Evolutionary conservation across 1,284 basidiomycete species (phyloP).

Genomic region (Boletus smithii): DNA sequence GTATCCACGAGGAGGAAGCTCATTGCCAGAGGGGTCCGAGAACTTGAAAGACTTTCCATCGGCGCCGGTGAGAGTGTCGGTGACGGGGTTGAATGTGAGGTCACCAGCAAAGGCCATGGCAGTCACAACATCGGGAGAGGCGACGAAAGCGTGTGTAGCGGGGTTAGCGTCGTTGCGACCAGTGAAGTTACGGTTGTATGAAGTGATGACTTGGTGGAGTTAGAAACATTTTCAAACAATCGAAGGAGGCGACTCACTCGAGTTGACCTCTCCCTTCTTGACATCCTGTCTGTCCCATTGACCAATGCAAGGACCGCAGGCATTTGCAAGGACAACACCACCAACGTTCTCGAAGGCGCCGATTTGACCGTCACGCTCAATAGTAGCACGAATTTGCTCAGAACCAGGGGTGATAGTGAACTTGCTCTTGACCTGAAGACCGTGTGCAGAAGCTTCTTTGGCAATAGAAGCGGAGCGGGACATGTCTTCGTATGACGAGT

Average conservation of each 20-base stretch:
- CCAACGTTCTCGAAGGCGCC: constrained; percentile 83
- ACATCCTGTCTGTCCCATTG: constrained; percentile 98
- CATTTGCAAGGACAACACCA: constrained; percentile 95
- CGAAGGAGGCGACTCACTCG: constrained; percentile 53
- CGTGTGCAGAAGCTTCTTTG: constrained; percentile 82
- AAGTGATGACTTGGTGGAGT: constrained; percentile 79
- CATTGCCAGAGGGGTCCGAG: constrained; percentile 82
- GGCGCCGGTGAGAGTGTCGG: constrained; percentile 82
- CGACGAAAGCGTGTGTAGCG: constrained; percentile 97
- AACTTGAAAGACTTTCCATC: constrained; percentile 99
- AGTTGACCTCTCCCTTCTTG: constrained; percentile 95
- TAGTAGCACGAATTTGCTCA: constrained; percentile 97
- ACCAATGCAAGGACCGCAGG: constrained; percentile 98
- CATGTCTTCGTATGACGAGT: constrained; percentile 99
- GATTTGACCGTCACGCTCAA: constrained; percentile 94
- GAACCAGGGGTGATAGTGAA: constrained; percentile 99
- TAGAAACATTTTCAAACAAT: constrained; percentile 4
- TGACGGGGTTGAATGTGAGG: constrained; percentile 95
- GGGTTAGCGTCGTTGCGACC: constrained; percentile 99
- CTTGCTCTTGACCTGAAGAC: constrained; percentile 86
- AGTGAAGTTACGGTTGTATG: constrained; percentile 99
- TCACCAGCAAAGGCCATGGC: constrained; percentile 94
- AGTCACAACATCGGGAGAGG: constrained; percentile 96
- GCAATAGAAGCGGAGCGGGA: constrained; percentile 94
- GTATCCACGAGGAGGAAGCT: constrained; percentile 93